Evolutionary conservation across 768 basidiomycete genomes (phyloP), one percentile per base, ranked within the genome.

Genomic region (Boletus rufocinnamomeus): DNA sequence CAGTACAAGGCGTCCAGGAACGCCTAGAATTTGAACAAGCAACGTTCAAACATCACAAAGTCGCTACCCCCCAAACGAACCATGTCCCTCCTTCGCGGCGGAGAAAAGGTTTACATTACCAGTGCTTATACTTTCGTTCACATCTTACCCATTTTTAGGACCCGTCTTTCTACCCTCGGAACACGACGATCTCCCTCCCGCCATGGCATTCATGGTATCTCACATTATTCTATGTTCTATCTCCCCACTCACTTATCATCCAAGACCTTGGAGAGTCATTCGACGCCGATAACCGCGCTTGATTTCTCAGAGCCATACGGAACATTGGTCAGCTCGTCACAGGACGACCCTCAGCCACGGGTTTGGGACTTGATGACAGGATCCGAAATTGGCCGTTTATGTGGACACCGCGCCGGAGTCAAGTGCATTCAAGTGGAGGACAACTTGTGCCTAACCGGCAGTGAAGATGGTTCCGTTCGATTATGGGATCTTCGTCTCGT

Each of bases 221-320:
- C 47, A 47, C 41, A 27, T 54, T 7, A 19, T 56, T 35, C 49
- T 6, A 6, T 50, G 11, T 52, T 41, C 53, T 51, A 34, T 41
- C 35, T n/a, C 32, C n/a, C 37, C 23, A 30, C 61, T 55, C 30
- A 57, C 61, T 66, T 11, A 65, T 59, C 44, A 52, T n/a, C 34
- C 53, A 70, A 95, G 93, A 92, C 93, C 4, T 79, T 98, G 34
- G 81, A 87, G 43, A 84, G 84, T 49, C 96, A 98, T 65, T 79
- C 84, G 1, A 85, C 86, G 1, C 89, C 92, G 0, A 87, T 99
- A 63, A 86, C 88, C 0, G 87, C 94, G 1, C 82, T 99, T 21
- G 97, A 99, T 75, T 93, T 98, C 67, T 93, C 92, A 11, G 96
- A 98, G 69, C 97, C 97, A 6, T 99, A 99, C 66, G 96, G 95